A percentile compares a stretch with the other conserved stretches of the same genome.
Evolutionary conservation across 805 yeast species (phyloP).

Genomic region (Candida awuae): DNA sequence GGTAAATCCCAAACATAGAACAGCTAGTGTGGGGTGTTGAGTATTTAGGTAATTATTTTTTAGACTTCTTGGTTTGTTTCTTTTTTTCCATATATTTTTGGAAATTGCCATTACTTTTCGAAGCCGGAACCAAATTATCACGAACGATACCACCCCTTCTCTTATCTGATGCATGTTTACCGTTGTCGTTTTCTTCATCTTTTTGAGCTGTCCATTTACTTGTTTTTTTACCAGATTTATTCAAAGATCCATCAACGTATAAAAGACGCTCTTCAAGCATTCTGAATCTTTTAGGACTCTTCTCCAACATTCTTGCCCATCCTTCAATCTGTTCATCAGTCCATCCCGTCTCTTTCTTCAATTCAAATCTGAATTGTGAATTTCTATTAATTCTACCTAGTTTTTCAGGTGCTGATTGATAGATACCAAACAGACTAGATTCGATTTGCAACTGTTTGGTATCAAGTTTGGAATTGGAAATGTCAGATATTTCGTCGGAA

Average conservation of each 20-base stretch:
- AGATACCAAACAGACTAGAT: slow-evolving; percentile 45
- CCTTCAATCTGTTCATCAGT: slow-evolving; percentile 90
- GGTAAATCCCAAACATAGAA: too few species aligned
- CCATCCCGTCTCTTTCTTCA: slow-evolving; percentile 56
- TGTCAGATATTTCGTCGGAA: too few species aligned
- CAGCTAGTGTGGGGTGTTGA: too few species aligned
- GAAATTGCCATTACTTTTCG: slow-evolving; percentile 9
- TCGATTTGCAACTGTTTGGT: slow-evolving; percentile 31
- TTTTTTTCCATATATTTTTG: slow-evolving; percentile 18
- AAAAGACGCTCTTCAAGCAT: slow-evolving; percentile 55
- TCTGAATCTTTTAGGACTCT: slow-evolving; percentile 54
- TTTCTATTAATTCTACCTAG: slow-evolving; percentile 42
- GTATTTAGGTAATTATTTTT: too few species aligned
- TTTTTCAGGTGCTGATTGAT: slow-evolving; percentile 41
- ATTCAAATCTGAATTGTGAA: slow-evolving; percentile 39
- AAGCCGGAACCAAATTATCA: background rate
- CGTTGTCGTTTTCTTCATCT: slow-evolving; percentile 9
- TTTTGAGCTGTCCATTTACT: slow-evolving; percentile 17
- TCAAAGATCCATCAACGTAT: slow-evolving; percentile 31
- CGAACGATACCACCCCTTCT: slow-evolving; percentile 6
- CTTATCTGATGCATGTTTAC: slow-evolving; percentile 9
- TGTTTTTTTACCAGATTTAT: slow-evolving; percentile 16
- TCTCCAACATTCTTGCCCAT: slow-evolving; percentile 73
- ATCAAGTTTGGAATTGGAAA: slow-evolving; percentile 31
- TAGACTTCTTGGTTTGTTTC: slow-evolving; percentile 22